Evolutionary conservation across 2,329 filamentous ascomycete genomes (phyloP).

Genomic region (Epichloe gansuensis): DNA sequence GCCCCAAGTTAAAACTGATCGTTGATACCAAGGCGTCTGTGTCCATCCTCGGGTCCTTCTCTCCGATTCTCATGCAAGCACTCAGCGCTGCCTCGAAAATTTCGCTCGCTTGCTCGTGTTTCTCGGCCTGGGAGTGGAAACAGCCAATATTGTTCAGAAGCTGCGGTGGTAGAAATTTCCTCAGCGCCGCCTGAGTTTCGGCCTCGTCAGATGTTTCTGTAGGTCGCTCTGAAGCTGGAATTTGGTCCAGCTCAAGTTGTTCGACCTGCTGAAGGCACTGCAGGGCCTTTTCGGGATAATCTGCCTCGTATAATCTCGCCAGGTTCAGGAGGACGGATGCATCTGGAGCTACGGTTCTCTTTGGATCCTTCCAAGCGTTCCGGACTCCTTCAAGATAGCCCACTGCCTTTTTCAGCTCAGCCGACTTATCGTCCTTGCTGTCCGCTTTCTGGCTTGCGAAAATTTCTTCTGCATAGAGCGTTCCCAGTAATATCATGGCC

Average conservation of each 20-base stretch:
- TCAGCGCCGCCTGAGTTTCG: slow-evolving; percentile 47
- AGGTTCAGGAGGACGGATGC: slow-evolving; percentile 83
- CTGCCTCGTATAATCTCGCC: slow-evolving; percentile 77
- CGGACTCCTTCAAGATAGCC: slow-evolving; percentile 74
- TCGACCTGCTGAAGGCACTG: slow-evolving; percentile 89
- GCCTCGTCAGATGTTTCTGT: slow-evolving; percentile 43
- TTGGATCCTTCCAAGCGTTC: slow-evolving; percentile 82
- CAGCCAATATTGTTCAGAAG: slow-evolving; percentile 95
- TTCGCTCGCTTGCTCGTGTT: slow-evolving; percentile 65
- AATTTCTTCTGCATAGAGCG: slow-evolving; percentile 87
- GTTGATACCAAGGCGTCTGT: slow-evolving; percentile 88
- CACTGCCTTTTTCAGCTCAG: slow-evolving; percentile 78
- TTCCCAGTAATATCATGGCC: slow-evolving; percentile 83
- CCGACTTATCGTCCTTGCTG: slow-evolving; percentile 74
- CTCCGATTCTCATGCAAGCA: slow-evolving; percentile 71
- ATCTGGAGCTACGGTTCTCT: slow-evolving; percentile 71
- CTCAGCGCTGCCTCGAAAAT: slow-evolving; percentile 87
- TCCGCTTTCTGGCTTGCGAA: slow-evolving; percentile 64
- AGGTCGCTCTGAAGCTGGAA: slow-evolving; percentile 57
- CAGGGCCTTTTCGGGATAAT: slow-evolving; percentile 79
- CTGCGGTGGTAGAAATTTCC: slow-evolving; percentile 75
- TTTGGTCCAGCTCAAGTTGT: slow-evolving; percentile 71
- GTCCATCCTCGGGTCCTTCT: slow-evolving; percentile 64
- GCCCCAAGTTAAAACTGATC: slow-evolving; percentile 90
- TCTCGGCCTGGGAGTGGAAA: slow-evolving; percentile 83